These are phyloP conservation scores for Fusarium graminum DNA, from an alignment of 2,329 filamentous ascomycete genomes.

Conservation along the genomic window DNA sequence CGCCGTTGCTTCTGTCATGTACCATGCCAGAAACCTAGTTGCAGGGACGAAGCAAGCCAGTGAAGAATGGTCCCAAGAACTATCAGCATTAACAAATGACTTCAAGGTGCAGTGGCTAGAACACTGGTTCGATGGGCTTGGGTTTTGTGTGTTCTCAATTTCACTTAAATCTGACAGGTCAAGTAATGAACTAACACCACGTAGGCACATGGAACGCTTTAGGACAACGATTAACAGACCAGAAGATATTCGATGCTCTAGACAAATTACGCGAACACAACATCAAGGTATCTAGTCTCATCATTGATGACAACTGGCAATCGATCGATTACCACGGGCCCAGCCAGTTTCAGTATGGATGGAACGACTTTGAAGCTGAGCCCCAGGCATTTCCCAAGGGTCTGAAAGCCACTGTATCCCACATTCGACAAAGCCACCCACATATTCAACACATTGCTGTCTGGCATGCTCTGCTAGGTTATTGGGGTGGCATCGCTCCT, in stretches of 20 bases:
- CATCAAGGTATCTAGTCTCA: conserved; percentile 85
- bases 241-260: conserved; percentile 82
- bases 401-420: conserved; percentile 76
- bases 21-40: conserved; percentile 77
- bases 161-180: background rate
- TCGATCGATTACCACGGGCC: conserved; percentile 69
- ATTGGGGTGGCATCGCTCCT: conserved; percentile 91
- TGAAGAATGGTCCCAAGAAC: conserved; percentile 61
- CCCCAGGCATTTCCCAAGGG: conserved; percentile 82
- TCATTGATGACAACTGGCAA: conserved; percentile 99
- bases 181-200: conserved; percentile 30
- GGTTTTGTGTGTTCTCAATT: conserved; percentile 76
- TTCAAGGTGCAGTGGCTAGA: conserved; percentile 78
- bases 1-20: conserved; percentile 84
- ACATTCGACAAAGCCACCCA: conserved; percentile 77
- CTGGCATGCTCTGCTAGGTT: conserved; percentile 91
- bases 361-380: conserved; percentile 90
- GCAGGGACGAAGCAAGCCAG: conserved; percentile 57
- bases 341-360: conserved; percentile 71
- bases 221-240: conserved; percentile 83
- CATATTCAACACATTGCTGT: conserved; percentile 87
- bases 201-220: conserved; percentile 91
- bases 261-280: conserved; percentile 76
- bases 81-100: conserved; percentile 61
- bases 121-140: conserved; percentile 91